A percentile compares a stretch with the other conserved stretches of the same genome.
phyloP scores from a whole-genome alignment of 768 basidiomycete species.

The Paxillus involutus region DNA sequence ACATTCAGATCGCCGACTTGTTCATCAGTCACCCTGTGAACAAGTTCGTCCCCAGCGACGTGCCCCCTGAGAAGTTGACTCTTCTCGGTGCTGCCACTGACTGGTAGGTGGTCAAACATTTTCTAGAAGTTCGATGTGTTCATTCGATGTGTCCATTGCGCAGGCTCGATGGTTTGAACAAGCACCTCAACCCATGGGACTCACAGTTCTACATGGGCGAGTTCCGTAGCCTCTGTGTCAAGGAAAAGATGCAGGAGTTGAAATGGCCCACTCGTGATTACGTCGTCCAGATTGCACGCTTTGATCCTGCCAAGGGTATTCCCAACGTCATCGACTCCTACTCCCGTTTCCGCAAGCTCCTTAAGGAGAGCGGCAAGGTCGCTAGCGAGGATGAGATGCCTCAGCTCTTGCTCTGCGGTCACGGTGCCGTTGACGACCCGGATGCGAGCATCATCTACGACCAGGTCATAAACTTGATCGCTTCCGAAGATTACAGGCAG shows the following conservation, averaged over 20 bases:
- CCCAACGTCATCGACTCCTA: slow-evolving; percentile 88
- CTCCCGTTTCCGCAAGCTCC: slow-evolving; percentile 71
- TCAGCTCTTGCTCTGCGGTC: slow-evolving; percentile 82
- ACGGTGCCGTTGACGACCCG: slow-evolving; percentile 93
- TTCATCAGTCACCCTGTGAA: slow-evolving; percentile 95
- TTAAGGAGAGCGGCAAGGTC: slow-evolving; percentile 45
- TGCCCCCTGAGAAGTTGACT: slow-evolving; percentile 66
- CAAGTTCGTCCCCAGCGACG: slow-evolving; percentile 90
- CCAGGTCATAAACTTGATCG: slow-evolving; percentile 63
- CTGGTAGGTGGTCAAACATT: slow-evolving; percentile 51
- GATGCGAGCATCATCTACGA: slow-evolving; percentile 93
- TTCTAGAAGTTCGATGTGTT: slow-evolving; percentile 4
- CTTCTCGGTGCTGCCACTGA: slow-evolving; percentile 85
- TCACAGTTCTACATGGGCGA: slow-evolving; percentile 89
- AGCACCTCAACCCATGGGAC: slow-evolving; percentile 79
- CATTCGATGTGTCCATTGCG: slow-evolving; percentile 1
- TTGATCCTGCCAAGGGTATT: slow-evolving; percentile 87
- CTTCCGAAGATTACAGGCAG: slow-evolving; percentile 47
- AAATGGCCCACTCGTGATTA: slow-evolving; percentile 83
- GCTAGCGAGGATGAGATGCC: slow-evolving; percentile 53
- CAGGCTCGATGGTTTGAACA: slow-evolving; percentile 94
- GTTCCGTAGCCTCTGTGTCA: slow-evolving; percentile 73
- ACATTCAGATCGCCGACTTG: slow-evolving; percentile 84
- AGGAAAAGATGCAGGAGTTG: slow-evolving; percentile 80
- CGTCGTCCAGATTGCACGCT: slow-evolving; percentile 89